Evolutionary conservation across 305 asterid species (phyloP), one percentile per base, ranked within the genome.

Genomic region (Rubia balearica): DNA sequence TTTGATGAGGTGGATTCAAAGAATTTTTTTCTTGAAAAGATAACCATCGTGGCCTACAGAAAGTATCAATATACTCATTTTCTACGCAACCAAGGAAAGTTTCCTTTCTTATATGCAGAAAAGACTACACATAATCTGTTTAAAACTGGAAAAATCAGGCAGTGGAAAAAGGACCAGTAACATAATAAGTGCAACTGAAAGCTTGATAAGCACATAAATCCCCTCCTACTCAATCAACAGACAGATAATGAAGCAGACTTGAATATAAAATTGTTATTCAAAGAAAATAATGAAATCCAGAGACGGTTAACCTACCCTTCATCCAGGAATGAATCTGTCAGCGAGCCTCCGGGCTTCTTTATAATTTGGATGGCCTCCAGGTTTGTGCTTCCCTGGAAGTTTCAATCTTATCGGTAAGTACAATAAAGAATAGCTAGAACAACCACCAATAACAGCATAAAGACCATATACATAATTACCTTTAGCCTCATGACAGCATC

Each of bases 401-500:
- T 70, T 38, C 69, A 73, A 77, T 17, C 65, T 65, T 41, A 40
- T 51, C 49, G 67, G 49, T 8, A 27, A 40, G 45, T 27, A 4
- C 17, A 9, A 43, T 1, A 56, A 56, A 19, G 7, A 56, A 17
- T 55, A 17, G 1, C 2, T 2, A 27, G 30, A 0, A 27, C 1
- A 53, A 53, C 27, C 4, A n/a, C 16, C 21, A 21, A 62, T 46
- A 24, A 9, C 41, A 38, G 33, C 71, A 51, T 60, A 72, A 69
- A 68, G 53, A 68, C 59, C 27, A 79, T 70, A 60, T 65, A 21
- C 61, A 66, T 0, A 65, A 41, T 51, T 71, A 89, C 97, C 96
- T 93, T 90, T 72, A 90, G 75, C 83, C 97, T 81, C 96, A 90
- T 84, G 71, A 93, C 98, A 10, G 97, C 96, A 78, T 93, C 97